Evolutionary conservation across 2,329 filamentous ascomycete species (phyloP), one percentile per base, ranked within the genome.

Genomic region (Xylaria sp.): DNA sequence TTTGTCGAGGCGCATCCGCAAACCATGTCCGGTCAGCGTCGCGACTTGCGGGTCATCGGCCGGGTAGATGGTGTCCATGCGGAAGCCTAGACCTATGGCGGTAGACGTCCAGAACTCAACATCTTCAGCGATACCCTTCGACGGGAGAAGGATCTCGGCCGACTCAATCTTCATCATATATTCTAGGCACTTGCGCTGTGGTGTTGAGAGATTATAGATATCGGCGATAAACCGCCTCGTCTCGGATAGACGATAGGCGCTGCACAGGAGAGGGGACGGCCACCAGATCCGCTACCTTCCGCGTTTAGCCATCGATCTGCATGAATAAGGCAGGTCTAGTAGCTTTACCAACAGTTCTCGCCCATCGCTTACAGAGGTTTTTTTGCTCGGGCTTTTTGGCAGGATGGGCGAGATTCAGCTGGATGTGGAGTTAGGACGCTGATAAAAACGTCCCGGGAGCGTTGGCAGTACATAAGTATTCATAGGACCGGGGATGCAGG

Each of bases 71-170:
- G 66, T 62, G 49, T 65, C 66, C 70, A 72, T 68, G 56, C 70
- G 70, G 57, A 72, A 72, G 46, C 68, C 70, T 13, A 72, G 58
- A n/a, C 69, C 69, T 17, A 13, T 56, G 40, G 9, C 38, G 15
- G 65, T 6, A 51, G 70, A 70, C 33, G 70, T 72, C 70, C 70
- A 72, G 65, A 72, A 72, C 38, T 68, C 67, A 36, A 72, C 63
- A 63, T 72, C 70, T 42, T 70, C 62, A 46, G 70, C 68, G 53
- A 72, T 70, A 42, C 65, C 70, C 59, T 68, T 70, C 1, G 70
- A 72, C n/a, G 70, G 65, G 51, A 72, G 67, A 20, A 72, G 36
- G 42, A 72, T 68, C 63, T 72, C 67, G 44, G 70, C 70, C 31
- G 59, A 64, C 49, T 68, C 62, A 48, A 72, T 66, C 53, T 71